Base-by-base conservation (phyloP, 2,329 filamentous ascomycete genomes). In the Ophiostoma triangulosporum region DNA sequence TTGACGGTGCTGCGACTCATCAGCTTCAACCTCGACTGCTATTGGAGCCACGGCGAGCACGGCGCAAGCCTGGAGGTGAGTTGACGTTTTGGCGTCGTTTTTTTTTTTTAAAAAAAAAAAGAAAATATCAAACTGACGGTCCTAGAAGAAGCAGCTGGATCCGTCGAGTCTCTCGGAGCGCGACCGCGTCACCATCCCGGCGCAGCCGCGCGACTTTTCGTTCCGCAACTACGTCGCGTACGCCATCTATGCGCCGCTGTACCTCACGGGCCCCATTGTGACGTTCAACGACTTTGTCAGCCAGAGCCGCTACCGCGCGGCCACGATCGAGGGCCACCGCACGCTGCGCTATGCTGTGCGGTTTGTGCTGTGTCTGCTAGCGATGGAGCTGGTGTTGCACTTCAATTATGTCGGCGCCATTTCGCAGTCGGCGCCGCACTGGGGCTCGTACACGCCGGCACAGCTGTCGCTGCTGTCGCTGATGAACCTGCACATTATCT, bases 281-380 rank as follows among this genome's bases (percentile, higher is more conserved):
- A 97, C 90, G 12, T 98, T 97, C 73, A 98, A 98, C 69, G 94
- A 98, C 72, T 98, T 93, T 72, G 83, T 97, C 58, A 86, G 87
- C 0, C 93, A 98, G 66, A 75, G 77, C 57, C 84, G 87, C 60
- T 85, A 91, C 68, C 77, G 76, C 12, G 70, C 87, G 0, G 76
- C 83, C 11, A 89, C 80, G 54, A 83, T 93, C 62, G 86, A 83
- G 59, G 68, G 67, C 3, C 68, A 71, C 3, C 86, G 90, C 52
- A 96, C 85, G 1, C 65, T 84, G 29, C 80, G 88, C 46, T 98
- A 98, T 64, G 89, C 75, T 22, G 68, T 95, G 48, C 88, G 93
- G 24, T 94, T 97, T 65, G 65, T 84, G 20, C 68, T 96, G 50
- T 81, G 82, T 14, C 75, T 98, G 3, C 75, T 98, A 3, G 80